These are phyloP conservation scores for Phoenix roebelenii DNA, from an alignment of 176 grass and related monocot species.

Conservation along the genomic window DNA sequence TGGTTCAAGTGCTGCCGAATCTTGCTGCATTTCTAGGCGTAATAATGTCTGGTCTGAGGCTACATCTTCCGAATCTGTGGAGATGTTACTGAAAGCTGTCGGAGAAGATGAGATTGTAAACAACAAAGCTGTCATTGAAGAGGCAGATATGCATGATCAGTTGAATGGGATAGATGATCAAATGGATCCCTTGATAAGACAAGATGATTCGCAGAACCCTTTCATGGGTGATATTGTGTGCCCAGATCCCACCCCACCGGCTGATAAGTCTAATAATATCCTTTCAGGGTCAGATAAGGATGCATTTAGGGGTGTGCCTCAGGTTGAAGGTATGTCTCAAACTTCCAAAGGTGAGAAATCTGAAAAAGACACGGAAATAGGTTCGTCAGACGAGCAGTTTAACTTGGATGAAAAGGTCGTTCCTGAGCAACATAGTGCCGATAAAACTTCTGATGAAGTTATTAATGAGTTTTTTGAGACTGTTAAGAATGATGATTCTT, in stretches of 20 bases:
- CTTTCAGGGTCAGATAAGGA: constrained; percentile 15
- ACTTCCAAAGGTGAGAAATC: constrained; percentile 24
- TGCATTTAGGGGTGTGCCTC: constrained; percentile 13
- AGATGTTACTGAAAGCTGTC: constrained; percentile 82
- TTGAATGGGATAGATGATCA: constrained; percentile 33
- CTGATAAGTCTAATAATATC: constrained; percentile 12
- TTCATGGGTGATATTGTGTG: constrained; percentile 1
- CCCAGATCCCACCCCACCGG: constrained; percentile 15
- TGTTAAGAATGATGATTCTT: constrained; percentile 28
- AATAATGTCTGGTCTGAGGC: constrained; percentile 93
- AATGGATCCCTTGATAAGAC: constrained; percentile 25
- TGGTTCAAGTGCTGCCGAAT: constrained; percentile 46
- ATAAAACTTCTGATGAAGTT: constrained; percentile 34
- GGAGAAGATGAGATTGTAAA: constrained; percentile 52
- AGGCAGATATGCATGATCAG: constrained; percentile 25
- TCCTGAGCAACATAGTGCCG: constrained; percentile 21
- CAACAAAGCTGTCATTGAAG: constrained; percentile 28
- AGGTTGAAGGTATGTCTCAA: constrained; percentile 19
- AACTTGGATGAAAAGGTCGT: constrained; percentile 18
- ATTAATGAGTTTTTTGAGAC: constrained; percentile 33
- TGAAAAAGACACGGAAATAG: constrained; percentile 17
- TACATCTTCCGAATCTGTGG: constrained; percentile 78
- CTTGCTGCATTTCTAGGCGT: constrained; percentile 44
- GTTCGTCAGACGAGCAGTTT: constrained; percentile 19
- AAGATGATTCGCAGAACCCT: constrained; percentile 25